Conservation (phyloP, 2,329 filamentous ascomycete species). For the Fusarium verticillioides region DNA sequence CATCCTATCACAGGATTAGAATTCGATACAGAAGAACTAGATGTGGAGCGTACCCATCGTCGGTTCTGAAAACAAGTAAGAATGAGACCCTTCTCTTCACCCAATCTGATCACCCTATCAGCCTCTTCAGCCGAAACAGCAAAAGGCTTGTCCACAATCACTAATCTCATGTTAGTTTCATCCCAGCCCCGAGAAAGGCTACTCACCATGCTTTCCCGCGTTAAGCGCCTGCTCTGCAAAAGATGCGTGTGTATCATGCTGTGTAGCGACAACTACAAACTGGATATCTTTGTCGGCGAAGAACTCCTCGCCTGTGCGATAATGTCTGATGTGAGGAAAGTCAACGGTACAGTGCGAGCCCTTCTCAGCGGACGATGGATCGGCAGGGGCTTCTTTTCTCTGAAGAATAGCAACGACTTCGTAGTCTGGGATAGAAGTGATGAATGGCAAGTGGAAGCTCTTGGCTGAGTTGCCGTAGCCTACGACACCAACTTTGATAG, state of each 20-base stretch:
- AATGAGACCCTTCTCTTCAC: constrained; percentile 29
- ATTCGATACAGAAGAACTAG: accelerated
- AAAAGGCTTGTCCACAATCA: constrained; percentile 42
- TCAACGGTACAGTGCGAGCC: constrained; percentile 61
- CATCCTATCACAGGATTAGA: constrained; percentile 16
- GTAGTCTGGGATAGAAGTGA: constrained; percentile 58
- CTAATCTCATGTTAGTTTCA: background rate
- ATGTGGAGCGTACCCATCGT: constrained; percentile 18
- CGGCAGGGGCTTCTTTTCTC: constrained; percentile 52
- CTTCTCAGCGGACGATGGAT: constrained; percentile 33
- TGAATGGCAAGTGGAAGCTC: constrained; percentile 63
- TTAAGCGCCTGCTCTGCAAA: constrained; percentile 34
- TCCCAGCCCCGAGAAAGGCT: accelerated
- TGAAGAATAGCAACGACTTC: constrained; percentile 61
- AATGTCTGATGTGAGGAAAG: constrained; percentile 62
- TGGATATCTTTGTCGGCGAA: constrained; percentile 68
- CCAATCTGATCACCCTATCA: constrained; percentile 29
- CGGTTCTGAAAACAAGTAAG: constrained; percentile 41
- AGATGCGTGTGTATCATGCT: constrained; percentile 29
- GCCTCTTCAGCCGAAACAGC: constrained; percentile 31
- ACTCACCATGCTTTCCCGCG: constrained; percentile 35
- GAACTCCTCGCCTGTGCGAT: constrained; percentile 67
- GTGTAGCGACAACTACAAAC: constrained; percentile 64
- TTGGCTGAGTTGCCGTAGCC: constrained; percentile 62
- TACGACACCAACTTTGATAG: constrained; percentile 60